These are phyloP conservation scores for Phymatotrichopsis omnivora DNA, from an alignment of 2,329 filamentous ascomycete species.

Conservation along the genomic window DNA sequence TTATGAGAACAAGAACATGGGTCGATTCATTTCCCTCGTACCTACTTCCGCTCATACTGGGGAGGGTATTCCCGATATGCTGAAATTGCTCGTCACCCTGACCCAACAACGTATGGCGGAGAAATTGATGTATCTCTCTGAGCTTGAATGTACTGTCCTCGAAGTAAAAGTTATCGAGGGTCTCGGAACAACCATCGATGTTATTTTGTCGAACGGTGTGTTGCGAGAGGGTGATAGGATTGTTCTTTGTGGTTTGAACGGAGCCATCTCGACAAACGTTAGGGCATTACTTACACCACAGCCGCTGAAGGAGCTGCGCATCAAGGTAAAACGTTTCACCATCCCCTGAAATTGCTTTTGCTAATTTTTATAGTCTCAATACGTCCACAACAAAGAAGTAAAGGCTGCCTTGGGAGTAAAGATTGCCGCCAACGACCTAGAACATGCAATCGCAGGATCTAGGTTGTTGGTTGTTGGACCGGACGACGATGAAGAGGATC, in stretches of 20 bases:
- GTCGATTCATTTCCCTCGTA: slow-evolving; percentile 85
- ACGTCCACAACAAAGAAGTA: slow-evolving; percentile 98
- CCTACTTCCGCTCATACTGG: slow-evolving; percentile 98
- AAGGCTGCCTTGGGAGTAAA: slow-evolving; percentile 98
- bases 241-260: slow-evolving; percentile 92
- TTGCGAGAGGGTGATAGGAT: slow-evolving; percentile 89
- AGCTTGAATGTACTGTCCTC: slow-evolving; percentile 93
- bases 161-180: slow-evolving; percentile 99
- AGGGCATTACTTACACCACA: slow-evolving; percentile 87
- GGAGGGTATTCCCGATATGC: slow-evolving; percentile 96
- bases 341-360: background rate
- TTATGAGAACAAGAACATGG: slow-evolving; percentile 97
- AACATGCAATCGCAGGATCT: slow-evolving; percentile 92
- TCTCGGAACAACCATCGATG: slow-evolving; percentile 96
- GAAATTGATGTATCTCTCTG: slow-evolving; percentile 94
- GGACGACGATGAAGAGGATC: slow-evolving; percentile 91
- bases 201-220: slow-evolving; percentile 91
- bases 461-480: slow-evolving; percentile 87
- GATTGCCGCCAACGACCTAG: slow-evolving; percentile 91
- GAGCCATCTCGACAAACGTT: slow-evolving; percentile 89
- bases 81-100: slow-evolving; percentile 84
- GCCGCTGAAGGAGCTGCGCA: slow-evolving; percentile 81
- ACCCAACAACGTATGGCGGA: slow-evolving; percentile 97
- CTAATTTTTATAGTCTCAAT: slow-evolving; percentile 49
- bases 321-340: slow-evolving; percentile 48